phyloP scores from a whole-genome alignment of 2,329 filamentous ascomycete genomes.

The Botryosphaeria dothidea region DNA sequence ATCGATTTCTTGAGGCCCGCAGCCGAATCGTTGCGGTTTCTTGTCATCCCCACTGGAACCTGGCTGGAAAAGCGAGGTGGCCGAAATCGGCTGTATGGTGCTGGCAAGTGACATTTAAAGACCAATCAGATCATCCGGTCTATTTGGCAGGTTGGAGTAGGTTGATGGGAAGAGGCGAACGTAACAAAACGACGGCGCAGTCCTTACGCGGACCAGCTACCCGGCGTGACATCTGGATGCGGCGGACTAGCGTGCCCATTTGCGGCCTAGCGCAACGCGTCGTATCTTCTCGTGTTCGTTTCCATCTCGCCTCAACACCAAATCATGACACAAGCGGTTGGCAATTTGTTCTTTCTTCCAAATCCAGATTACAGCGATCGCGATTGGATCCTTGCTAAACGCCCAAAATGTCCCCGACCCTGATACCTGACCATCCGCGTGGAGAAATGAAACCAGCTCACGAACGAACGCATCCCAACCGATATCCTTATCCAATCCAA shows the following conservation, averaged over 20 bases:
- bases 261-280: neutral
- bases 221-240: neutral
- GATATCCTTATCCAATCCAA: neutral
- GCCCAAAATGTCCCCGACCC: too few species aligned
- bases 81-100: neutral
- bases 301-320: neutral
- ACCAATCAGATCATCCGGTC: neutral
- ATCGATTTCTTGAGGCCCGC: constrained; percentile 35
- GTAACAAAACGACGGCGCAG: neutral
- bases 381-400: too few species aligned
- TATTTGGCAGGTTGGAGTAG: neutral
- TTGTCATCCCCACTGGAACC: neutral
- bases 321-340: too few species aligned
- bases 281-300: neutral
- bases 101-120: neutral
- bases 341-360: neutral
- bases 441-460: neutral
- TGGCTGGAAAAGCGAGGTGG: neutral
- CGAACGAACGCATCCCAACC: neutral
- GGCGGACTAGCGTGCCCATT: neutral
- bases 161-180: neutral
- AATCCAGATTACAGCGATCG: too few species aligned
- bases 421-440: too few species aligned
- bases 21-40: neutral
- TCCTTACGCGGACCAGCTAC: neutral